Evolutionary conservation across 2,329 filamentous ascomycete species (phyloP).

Genomic region (Cercospora citrullina): DNA sequence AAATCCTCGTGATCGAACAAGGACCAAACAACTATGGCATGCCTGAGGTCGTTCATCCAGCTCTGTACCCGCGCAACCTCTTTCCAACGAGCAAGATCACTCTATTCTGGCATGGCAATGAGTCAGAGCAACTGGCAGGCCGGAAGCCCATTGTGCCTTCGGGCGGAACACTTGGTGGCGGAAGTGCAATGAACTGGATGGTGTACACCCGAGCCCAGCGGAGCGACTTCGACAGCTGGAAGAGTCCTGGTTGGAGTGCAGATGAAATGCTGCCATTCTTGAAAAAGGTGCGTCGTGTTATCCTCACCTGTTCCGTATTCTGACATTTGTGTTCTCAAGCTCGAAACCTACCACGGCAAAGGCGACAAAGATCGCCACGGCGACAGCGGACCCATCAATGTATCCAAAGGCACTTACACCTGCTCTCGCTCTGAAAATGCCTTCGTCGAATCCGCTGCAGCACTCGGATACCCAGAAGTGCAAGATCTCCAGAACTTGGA

Average conservation of each 20-base stretch:
- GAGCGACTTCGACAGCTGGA: slow-evolving; percentile 56
- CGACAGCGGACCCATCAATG: slow-evolving; percentile 55
- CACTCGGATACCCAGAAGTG: slow-evolving; percentile 54
- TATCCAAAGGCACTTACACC: slow-evolving; percentile 55
- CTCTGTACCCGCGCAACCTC: slow-evolving; percentile 52
- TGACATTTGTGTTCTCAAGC: slow-evolving; percentile 30
- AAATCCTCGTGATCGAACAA: slow-evolving; percentile 56
- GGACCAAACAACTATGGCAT: slow-evolving; percentile 56
- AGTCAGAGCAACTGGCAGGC: slow-evolving; percentile 49
- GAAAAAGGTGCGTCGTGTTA: slow-evolving; percentile 47
- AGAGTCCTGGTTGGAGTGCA: slow-evolving; percentile 53
- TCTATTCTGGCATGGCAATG: slow-evolving; percentile 54
- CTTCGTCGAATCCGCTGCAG: slow-evolving; percentile 51
- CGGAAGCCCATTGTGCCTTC: slow-evolving; percentile 48
- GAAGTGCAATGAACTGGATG: slow-evolving; percentile 47
- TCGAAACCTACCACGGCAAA: slow-evolving; percentile 58
- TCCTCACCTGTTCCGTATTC: neutral
- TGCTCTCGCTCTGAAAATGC: slow-evolving; percentile 46
- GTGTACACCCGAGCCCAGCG: slow-evolving; percentile 49
- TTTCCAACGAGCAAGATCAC: slow-evolving; percentile 52
- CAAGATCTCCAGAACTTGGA: slow-evolving; percentile 56
- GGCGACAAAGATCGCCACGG: slow-evolving; percentile 53
- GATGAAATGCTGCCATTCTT: slow-evolving; percentile 56
- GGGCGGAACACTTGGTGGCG: slow-evolving; percentile 61
- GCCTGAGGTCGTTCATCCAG: slow-evolving; percentile 54